phyloP scores from a whole-genome alignment of 768 basidiomycete species.

The Lactifluus subvellereus region DNA sequence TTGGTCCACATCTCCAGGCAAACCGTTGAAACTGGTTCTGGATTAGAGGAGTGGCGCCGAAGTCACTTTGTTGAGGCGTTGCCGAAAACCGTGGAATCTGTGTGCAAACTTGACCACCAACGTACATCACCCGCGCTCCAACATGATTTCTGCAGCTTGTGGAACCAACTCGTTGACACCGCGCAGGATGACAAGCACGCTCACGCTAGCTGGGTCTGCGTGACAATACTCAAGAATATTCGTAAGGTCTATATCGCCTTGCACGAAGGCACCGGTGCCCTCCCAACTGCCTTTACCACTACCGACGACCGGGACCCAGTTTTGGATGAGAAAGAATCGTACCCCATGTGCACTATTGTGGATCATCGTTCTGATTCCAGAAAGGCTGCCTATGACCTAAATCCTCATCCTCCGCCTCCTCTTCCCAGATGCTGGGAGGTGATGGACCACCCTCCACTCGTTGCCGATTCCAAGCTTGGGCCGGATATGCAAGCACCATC shows the following conservation, averaged over 20 bases:
- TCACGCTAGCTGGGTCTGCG: background rate
- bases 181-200: background rate
- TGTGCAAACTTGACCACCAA: background rate
- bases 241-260: background rate
- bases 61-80: background rate
- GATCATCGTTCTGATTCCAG: background rate
- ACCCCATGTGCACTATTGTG: background rate
- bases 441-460: background rate
- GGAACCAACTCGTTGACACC: background rate
- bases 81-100: background rate
- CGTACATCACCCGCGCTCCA: background rate
- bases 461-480: background rate
- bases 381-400: no score
- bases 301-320: background rate
- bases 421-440: background rate
- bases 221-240: background rate
- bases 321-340: background rate
- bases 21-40: background rate
- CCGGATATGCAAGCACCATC: background rate
- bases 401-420: background rate
- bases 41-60: background rate
- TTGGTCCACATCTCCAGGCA: background rate
- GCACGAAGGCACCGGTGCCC: background rate
- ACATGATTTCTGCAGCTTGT: conserved; percentile 5
- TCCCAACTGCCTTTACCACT: background rate